Percentiles rank a stretch among this genome's conserved stretches.
phyloP scores from a whole-genome alignment of 1,284 basidiomycete genomes.

The Rhizoctonia solani region DNA sequence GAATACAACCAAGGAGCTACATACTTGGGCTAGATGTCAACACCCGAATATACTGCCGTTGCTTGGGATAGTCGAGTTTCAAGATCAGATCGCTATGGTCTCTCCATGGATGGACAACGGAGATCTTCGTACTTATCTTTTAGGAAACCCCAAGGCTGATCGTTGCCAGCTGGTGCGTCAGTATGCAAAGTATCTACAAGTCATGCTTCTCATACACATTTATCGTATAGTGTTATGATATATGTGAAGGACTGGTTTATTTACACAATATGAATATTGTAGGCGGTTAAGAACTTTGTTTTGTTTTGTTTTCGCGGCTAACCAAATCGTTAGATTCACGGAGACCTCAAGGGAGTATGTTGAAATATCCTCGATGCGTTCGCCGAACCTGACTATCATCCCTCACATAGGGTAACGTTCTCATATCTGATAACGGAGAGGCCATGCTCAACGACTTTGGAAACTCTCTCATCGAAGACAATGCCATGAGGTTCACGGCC shows the following conservation, averaged over 20 bases:
- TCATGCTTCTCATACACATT: background rate
- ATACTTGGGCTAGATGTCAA: conserved; percentile 18
- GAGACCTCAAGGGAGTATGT: conserved; percentile 12
- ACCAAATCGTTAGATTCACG: background rate
- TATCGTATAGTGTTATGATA: background rate
- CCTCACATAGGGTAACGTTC: conserved; percentile 5
- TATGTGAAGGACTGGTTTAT: background rate
- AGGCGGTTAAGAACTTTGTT: background rate
- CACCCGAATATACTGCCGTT: conserved; percentile 3
- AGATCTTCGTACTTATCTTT: background rate
- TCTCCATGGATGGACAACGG: conserved; percentile 2
- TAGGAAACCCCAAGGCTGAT: background rate
- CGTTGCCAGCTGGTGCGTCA: background rate
- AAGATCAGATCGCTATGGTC: conserved; percentile 3
- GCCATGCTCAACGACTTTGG: conserved; percentile 12
- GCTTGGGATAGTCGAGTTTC: conserved; percentile 5
- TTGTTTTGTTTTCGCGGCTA: background rate
- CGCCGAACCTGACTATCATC: background rate
- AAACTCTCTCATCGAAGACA: background rate
- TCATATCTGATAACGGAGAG: background rate
- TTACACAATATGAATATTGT: background rate
- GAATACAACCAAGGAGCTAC: background rate
- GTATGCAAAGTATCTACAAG: background rate
- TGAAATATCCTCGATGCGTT: background rate
- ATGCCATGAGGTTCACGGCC: background rate